Evolutionary conservation across 345 rosid species (phyloP), one percentile per base, ranked within the genome.

Genomic region (Eutrema japonicum): DNA sequence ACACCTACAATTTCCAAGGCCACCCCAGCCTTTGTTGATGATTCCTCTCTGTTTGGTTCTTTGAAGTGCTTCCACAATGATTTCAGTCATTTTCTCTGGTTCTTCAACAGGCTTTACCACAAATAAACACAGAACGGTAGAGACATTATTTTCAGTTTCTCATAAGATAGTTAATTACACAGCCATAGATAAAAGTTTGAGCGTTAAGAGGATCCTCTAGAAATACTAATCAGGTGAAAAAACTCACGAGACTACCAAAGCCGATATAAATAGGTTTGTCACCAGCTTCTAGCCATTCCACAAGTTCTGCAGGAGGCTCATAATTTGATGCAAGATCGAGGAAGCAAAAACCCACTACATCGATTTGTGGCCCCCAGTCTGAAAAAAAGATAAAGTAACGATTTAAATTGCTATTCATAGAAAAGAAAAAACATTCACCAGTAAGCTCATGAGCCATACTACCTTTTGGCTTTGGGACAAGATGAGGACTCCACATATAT

Each of bases 401-500:
- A 52, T 42, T 58, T 57, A 42, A 53, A 45, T 29, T 43, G 47
- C 27, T 54, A 36, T 41, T 45, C 50, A 43, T 16, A 27, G 36
- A 26, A 22, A 16, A 36, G 26, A 46, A 16, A 35, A 43, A 12
- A 32, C 26, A 55, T 22, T 49, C 59, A 59, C 29, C 40, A 38
- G 12, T 49, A 13, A 77, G 32, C 43, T 45, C 64, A 61, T 33
- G 40, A 16, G 75, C 40, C 30, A 36, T 22, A 57, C 63, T 77
- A 96, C 99, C 99, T 96, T 96, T 92, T 68, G 98, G 98, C 84
- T 96, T 96, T 45, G 99, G 99, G 71, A 92, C 98, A 70, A 90
- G 98, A 59, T 90, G 94, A 66, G 98, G 98, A 78, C 99, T 96
- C 99, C 99, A 96, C 79, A 96, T 90, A 71, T 96, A 96, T 76